These are phyloP conservation scores for Aureobasidium musti DNA, from an alignment of 2,329 filamentous ascomycete species.

Conservation along the genomic window DNA sequence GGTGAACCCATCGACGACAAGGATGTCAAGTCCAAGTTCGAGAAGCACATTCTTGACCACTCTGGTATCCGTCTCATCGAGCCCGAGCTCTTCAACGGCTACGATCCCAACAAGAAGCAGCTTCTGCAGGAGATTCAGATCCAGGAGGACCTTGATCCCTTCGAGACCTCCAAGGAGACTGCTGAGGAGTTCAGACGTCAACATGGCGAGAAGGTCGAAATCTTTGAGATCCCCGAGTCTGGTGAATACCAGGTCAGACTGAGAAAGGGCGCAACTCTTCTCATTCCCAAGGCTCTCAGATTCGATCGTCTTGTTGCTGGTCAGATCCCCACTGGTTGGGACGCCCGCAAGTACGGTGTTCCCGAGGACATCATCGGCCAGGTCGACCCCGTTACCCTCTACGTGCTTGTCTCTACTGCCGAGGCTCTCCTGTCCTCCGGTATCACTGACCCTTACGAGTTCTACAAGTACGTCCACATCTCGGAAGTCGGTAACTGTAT, in stretches of 20 bases:
- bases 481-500: constrained; percentile 98
- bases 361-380: constrained; percentile 97
- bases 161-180: constrained; percentile 95
- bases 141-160: constrained; percentile 93
- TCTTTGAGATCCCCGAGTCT: constrained; percentile 91
- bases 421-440: constrained; percentile 88
- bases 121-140: constrained; percentile 97
- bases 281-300: constrained; percentile 94
- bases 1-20: constrained; percentile 97
- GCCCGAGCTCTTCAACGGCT: constrained; percentile 93
- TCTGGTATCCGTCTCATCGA: constrained; percentile 97
- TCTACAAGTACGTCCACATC: constrained; percentile 99
- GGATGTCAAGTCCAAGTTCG: constrained; percentile 96
- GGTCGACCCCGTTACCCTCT: constrained; percentile 94
- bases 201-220: constrained; percentile 96
- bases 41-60: constrained; percentile 95
- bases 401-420: constrained; percentile 88
- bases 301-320: constrained; percentile 98
- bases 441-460: constrained; percentile 98
- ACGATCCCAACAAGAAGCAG: constrained; percentile 98
- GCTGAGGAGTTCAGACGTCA: constrained; percentile 96
- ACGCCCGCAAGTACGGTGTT: constrained; percentile 92
- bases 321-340: constrained; percentile 96
- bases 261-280: constrained; percentile 90
- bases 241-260: constrained; percentile 93